Evolutionary conservation across 179 eudicot genomes (phyloP).

Genomic region (Spergularia azorica): DNA sequence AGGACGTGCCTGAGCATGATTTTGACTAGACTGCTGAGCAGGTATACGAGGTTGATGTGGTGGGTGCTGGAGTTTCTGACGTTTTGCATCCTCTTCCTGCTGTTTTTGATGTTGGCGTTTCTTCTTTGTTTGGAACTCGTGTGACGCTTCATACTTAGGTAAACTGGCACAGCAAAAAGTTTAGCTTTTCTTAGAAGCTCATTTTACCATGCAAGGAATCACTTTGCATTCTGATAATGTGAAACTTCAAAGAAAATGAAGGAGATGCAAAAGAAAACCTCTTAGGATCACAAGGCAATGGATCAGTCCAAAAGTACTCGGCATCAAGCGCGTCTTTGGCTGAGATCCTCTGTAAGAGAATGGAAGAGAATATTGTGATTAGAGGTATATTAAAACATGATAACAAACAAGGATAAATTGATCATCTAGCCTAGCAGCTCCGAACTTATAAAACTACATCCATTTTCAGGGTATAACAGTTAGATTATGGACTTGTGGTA

Average conservation of each 20-base stretch:
- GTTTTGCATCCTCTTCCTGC: slow-evolving; percentile 77
- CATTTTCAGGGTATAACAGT: no score
- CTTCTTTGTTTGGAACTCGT: slow-evolving; percentile 92
- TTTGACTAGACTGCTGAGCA: slow-evolving; percentile 68
- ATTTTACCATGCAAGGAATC: not conserved
- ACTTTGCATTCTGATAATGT: not conserved
- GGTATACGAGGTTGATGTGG: slow-evolving; percentile 83
- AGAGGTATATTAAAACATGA: not conserved
- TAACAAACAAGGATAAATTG: no score
- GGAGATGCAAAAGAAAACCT: slow-evolving; percentile 41
- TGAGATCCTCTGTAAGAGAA: slow-evolving; percentile 63
- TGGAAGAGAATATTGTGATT: not conserved
- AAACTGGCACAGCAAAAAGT: slow-evolving; percentile 39
- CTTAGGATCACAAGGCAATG: slow-evolving; percentile 93
- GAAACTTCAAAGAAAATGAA: not conserved
- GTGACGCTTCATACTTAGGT: slow-evolving; percentile 85
- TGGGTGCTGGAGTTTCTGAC: slow-evolving; percentile 83
- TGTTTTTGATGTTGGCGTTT: slow-evolving; percentile 85
- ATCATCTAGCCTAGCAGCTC: no score
- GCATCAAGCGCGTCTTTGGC: slow-evolving; percentile 96
- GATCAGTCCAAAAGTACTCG: slow-evolving; percentile 91
- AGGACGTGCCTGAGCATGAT: slow-evolving; percentile 55
- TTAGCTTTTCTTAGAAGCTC: slow-evolving; percentile 7
- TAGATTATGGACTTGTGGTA: not conserved
- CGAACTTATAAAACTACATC: no score